These are phyloP conservation scores for Solidago caesia DNA, from an alignment of 129 eudicot genomes.

Conservation along the genomic window DNA sequence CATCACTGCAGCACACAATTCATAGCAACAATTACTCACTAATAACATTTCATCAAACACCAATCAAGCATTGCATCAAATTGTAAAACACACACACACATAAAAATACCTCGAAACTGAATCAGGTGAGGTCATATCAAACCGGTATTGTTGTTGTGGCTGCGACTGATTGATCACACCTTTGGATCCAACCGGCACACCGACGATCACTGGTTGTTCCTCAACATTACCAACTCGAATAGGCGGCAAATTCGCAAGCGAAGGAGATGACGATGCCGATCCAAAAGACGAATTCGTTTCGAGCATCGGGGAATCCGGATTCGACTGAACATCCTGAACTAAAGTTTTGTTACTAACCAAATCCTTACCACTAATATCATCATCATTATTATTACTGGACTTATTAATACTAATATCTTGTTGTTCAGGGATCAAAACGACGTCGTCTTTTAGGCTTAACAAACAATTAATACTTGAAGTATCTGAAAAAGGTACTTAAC, in stretches of 20 bases:
- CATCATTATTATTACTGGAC: not conserved
- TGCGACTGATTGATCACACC: slow-evolving; percentile 26
- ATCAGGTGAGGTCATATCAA: slow-evolving; percentile 72
- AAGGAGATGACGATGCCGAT: slow-evolving; percentile 60
- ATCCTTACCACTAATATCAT: not conserved
- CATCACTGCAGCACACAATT: slow-evolving; percentile 51
- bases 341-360: not conserved
- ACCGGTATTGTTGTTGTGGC: slow-evolving; percentile 39
- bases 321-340: slow-evolving; percentile 57
- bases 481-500: no score
- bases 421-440: slow-evolving; percentile 15
- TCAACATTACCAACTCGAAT: slow-evolving; percentile 50
- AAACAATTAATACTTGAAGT: slow-evolving; percentile 64
- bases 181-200: slow-evolving; percentile 23
- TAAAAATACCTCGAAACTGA: slow-evolving; percentile 66
- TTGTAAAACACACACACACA: not conserved
- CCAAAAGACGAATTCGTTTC: slow-evolving; percentile 79
- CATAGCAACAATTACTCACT: slow-evolving; percentile 11
- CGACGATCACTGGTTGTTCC: slow-evolving; percentile 34
- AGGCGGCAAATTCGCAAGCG: slow-evolving; percentile 66
- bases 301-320: slow-evolving; percentile 71
- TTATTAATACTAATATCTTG: slow-evolving; percentile 24
- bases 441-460: slow-evolving; percentile 45
- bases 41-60: slow-evolving; percentile 22
- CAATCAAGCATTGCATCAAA: slow-evolving; percentile 4